Evolutionary conservation across 1,139 yeast species (phyloP).

Genomic region (Wickerhamomyces sp.): DNA sequence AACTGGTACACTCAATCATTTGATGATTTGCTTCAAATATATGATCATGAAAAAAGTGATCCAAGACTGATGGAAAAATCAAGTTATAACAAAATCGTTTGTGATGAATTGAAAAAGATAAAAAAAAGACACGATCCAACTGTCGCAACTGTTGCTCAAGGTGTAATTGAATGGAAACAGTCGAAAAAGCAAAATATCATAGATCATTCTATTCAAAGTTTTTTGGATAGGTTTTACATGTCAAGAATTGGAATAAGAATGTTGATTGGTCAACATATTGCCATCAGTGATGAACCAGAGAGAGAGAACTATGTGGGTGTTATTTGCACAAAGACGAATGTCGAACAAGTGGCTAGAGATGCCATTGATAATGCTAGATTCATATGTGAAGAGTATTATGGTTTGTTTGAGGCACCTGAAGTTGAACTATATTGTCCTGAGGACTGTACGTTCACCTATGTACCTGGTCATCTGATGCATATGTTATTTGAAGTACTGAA

Average conservation of each 20-base stretch:
- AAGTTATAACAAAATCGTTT: constrained; percentile 64
- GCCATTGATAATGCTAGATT: constrained; percentile 85
- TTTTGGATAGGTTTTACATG: constrained; percentile 80
- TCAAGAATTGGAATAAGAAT: constrained; percentile 83
- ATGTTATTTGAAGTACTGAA: constrained; percentile 84
- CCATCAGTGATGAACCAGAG: constrained; percentile 63
- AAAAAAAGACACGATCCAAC: constrained; percentile 89
- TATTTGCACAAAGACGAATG: constrained; percentile 75
- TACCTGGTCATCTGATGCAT: constrained; percentile 85
- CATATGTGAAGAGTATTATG: constrained; percentile 85
- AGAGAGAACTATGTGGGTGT: constrained; percentile 74
- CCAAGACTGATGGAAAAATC: constrained; percentile 24
- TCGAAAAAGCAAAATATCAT: constrained; percentile 41
- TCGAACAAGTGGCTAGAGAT: constrained; percentile 73
- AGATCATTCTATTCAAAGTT: constrained; percentile 69
- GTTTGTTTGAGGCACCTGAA: constrained; percentile 75
- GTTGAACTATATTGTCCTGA: constrained; percentile 61
- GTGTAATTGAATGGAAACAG: constrained; percentile 84
- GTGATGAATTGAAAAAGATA: constrained; percentile 62
- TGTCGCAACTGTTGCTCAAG: constrained; percentile 89
- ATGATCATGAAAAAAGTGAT: constrained; percentile 19
- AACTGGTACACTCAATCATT: constrained; percentile 93
- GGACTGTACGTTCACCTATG: constrained; percentile 64
- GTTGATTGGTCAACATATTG: constrained; percentile 87
- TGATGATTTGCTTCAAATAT: constrained; percentile 58